Conservation (phyloP, 208 protist genomes). For the Trypanosoma avium region DNA sequence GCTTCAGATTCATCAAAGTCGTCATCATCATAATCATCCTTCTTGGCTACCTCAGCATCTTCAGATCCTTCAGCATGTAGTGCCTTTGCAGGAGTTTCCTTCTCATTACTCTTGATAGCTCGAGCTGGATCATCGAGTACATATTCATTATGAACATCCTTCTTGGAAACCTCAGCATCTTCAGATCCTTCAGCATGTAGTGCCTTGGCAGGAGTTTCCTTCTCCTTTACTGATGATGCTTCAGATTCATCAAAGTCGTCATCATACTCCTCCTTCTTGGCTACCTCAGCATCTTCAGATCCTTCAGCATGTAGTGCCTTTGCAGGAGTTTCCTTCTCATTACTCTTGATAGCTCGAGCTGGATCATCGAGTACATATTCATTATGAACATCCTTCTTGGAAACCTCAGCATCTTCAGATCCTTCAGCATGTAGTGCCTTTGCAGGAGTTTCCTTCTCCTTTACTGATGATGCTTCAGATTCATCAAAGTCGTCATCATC, state of each 20-base stretch:
- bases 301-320: conserved; percentile 5
- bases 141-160: conserved; percentile 2
- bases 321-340: neutral
- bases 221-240: neutral
- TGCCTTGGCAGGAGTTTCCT: neutral
- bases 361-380: conserved; percentile 10
- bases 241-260: conserved; percentile 35
- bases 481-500: neutral
- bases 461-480: neutral
- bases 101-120: too few relatives aligned
- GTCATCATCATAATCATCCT: conserved; percentile 11
- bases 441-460: conserved; percentile 4
- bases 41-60: too few relatives aligned
- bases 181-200: conserved; percentile 8
- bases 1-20: conserved; percentile 4
- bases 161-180: neutral
- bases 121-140: conserved; percentile 5
- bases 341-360: neutral
- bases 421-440: neutral
- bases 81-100: neutral
- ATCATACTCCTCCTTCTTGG: conserved; percentile 19
- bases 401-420: conserved; percentile 8
- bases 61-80: conserved; percentile 11
- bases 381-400: conserved; percentile 9
- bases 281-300: neutral